These are phyloP conservation scores for Phytophthora crassamura DNA, from an alignment of 352 stramenopile genomes.

Conservation along the genomic window DNA sequence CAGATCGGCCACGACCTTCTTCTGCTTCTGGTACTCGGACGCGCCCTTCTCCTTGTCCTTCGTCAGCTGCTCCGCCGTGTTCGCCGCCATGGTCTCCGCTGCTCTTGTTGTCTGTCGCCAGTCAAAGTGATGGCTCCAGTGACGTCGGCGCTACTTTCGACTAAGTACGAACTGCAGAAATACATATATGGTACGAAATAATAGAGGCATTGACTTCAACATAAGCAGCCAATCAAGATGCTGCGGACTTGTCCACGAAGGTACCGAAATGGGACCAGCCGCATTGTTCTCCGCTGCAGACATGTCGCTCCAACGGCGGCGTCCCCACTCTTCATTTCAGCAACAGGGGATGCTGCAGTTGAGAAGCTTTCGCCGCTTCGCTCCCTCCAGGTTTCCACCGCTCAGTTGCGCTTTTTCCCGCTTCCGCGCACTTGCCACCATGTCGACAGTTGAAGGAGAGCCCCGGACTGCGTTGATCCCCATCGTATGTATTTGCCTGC, in stretches of 20 bases:
- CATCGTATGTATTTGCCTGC: slow-evolving; percentile 19
- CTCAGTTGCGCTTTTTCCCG: slow-evolving; percentile 3
- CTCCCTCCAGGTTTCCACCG: too few relatives aligned
- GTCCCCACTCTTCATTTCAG: background rate
- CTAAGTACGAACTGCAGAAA: slow-evolving; percentile 7
- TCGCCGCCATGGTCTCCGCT: slow-evolving; percentile 36
- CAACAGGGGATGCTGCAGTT: too few relatives aligned
- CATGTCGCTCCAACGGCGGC: slow-evolving; percentile 8
- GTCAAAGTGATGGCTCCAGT: slow-evolving; percentile 31
- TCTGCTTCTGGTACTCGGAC: slow-evolving; percentile 80
- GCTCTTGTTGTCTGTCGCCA: slow-evolving; percentile 24
- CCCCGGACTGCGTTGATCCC: slow-evolving; percentile 16
- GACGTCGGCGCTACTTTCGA: background rate
- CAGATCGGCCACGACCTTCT: slow-evolving; percentile 77
- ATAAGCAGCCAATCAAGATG: slow-evolving; percentile 5
- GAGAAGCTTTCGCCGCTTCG: too few relatives aligned
- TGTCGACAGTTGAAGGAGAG: slow-evolving; percentile 27
- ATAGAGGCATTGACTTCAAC: slow-evolving; percentile 15
- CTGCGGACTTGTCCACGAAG: too few relatives aligned
- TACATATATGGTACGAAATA: background rate
- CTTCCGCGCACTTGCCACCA: slow-evolving; percentile 9
- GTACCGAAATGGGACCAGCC: background rate
- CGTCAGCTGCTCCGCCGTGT: slow-evolving; percentile 25
- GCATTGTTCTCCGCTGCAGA: background rate
- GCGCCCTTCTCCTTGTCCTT: slow-evolving; percentile 69